Percentiles rank a stretch among this genome's conserved stretches.
Conservation (phyloP, 805 yeast species). For the Candida andamanensis region DNA sequence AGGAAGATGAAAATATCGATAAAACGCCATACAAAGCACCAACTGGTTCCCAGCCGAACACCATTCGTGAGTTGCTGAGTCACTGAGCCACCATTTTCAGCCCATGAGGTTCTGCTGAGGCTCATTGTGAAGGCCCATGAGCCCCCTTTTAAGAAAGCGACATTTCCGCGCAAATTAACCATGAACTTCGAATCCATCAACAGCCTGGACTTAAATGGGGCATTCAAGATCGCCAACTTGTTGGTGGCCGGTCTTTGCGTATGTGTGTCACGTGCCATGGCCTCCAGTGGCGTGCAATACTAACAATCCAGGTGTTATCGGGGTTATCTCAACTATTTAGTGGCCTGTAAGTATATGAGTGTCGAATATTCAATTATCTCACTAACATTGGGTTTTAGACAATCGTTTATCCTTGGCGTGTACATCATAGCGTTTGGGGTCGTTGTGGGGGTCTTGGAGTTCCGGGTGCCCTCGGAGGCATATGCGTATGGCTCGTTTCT, state of each 20-base stretch:
- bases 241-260: conserved; percentile 52
- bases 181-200: conserved; percentile 9
- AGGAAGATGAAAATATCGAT: too few relatives aligned
- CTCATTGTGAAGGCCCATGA: too few relatives aligned
- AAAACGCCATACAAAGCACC: too few relatives aligned
- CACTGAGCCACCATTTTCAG: too few relatives aligned
- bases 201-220: conserved; percentile 34
- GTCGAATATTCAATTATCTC: background rate
- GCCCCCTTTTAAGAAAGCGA: too few relatives aligned
- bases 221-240: conserved; percentile 49
- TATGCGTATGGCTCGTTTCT: conserved; percentile 62
- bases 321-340: conserved; percentile 49
- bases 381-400: conserved; percentile 13
- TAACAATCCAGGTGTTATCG: conserved; percentile 33
- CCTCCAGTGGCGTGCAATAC: conserved; percentile 3
- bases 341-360: conserved; percentile 38
- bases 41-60: too few relatives aligned
- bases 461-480: conserved; percentile 54
- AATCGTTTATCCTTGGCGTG: conserved; percentile 49
- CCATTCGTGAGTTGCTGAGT: too few relatives aligned
- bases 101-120: too few relatives aligned
- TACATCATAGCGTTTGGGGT: conserved; percentile 53
- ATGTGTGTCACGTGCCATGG: conserved; percentile 21
- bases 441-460: conserved; percentile 45
- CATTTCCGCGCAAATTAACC: too few relatives aligned